A percentile compares a stretch with the other conserved stretches of the same genome.
These are phyloP conservation scores for Lentinula raphanica DNA, from an alignment of 768 basidiomycete genomes.

Conservation along the genomic window DNA sequence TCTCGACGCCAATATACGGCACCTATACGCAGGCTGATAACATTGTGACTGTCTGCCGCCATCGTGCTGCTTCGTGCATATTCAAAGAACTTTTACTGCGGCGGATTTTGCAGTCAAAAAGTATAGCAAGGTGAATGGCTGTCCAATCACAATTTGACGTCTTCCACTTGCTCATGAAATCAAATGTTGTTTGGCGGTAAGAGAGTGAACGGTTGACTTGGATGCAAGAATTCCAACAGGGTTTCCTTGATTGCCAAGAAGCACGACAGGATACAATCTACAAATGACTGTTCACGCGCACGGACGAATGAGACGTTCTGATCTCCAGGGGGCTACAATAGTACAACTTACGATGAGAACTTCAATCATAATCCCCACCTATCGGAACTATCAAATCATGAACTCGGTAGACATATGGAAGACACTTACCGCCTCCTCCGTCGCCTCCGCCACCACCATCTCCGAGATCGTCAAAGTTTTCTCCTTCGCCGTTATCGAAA, in stretches of 20 bases:
- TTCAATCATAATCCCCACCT: conserved; percentile 19
- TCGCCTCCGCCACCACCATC: conserved; percentile 47
- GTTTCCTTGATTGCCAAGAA: background rate
- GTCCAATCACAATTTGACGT: background rate
- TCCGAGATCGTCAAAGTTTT: conserved; percentile 74
- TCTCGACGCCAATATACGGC: too few species aligned
- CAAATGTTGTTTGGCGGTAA: background rate
- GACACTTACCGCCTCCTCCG: conserved; percentile 43
- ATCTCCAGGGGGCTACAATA: background rate
- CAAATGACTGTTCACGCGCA: background rate
- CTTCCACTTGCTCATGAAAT: background rate
- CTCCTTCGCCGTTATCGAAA: conserved; percentile 85
- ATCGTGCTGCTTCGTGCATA: too few species aligned
- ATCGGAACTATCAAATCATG: conserved; percentile 2
- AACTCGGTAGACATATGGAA: background rate
- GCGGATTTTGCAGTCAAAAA: too few species aligned
- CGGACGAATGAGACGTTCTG: background rate
- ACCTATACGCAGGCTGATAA: too few species aligned
- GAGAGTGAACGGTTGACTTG: background rate
- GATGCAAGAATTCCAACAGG: background rate
- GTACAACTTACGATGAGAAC: background rate
- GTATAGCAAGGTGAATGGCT: too few species aligned
- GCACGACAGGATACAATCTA: background rate
- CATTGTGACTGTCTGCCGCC: too few species aligned
- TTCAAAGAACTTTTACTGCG: too few species aligned